Evolutionary conservation across 2,329 filamentous ascomycete species (phyloP), one percentile per base, ranked within the genome.

Genomic region (Lachnellula cervina): DNA sequence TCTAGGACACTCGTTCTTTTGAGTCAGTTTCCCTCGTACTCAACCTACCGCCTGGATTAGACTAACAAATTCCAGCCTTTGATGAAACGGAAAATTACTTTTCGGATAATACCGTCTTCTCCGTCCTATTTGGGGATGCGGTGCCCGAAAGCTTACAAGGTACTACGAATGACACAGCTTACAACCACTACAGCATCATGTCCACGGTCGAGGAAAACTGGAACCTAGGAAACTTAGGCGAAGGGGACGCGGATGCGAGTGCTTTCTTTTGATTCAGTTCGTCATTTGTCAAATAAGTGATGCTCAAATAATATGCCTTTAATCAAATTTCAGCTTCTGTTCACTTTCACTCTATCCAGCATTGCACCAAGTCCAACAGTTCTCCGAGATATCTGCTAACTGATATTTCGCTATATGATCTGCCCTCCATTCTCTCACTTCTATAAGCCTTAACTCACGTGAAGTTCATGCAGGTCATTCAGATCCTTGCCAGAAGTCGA

Each of bases 71-170:
- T 1, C 6, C 32, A 80, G 86, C 84, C 4, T 93, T 90, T 66
- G 89, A 94, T 62, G 89, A 93, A 74, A 87, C 84, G 68, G 80
- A 85, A 64, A 83, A 78, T 5, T 90, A 90, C 70, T 70, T 76
- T 4, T 72, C 75, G 16, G 78, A 80, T 61, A 93, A 93, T 77
- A 77, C 77, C 43, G 80, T 93, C 49, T 80, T 89, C 55, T 82
- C 77, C 55, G 79, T 93, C 60, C 77, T 93, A 0, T 74, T 94
- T 4, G 89, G 89, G 13, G 88, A 88, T 59, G 86, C 84, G 14
- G 72, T 94, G 3, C 86, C 87, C 8, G 54, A 74, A 4, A 56
- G 78, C 21, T 77, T 87, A 1, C 73, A 82, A 43, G 86, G 86
- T 55, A 90, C 87, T 17, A 81, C 75, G 1, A 88, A 94, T 71